Conservation (phyloP, 1,284 basidiomycete genomes). For the Ceratobasidium sp. region DNA sequence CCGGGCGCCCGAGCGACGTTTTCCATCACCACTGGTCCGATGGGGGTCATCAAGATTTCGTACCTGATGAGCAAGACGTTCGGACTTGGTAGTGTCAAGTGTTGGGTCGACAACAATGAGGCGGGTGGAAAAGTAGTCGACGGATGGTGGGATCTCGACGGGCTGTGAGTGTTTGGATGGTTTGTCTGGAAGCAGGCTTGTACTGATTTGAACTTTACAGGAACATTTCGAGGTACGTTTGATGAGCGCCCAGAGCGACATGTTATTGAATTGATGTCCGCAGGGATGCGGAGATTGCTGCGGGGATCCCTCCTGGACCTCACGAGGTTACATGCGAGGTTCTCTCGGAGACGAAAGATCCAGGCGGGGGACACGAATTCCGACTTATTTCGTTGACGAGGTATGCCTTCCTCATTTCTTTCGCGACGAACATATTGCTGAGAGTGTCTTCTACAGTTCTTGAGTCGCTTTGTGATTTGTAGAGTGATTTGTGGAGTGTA, state of each 20-base stretch:
- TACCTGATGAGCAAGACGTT: slow-evolving; percentile 59
- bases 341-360: slow-evolving; percentile 56
- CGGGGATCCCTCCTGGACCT: slow-evolving; percentile 57
- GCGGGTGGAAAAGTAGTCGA: slow-evolving; percentile 54
- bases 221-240: slow-evolving; percentile 17
- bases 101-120: slow-evolving; percentile 61
- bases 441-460: slow-evolving; percentile 4
- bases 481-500: neutral
- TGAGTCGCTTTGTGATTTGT: slow-evolving; percentile 14
- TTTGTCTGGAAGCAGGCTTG: neutral
- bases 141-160: slow-evolving; percentile 58
- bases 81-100: slow-evolving; percentile 58
- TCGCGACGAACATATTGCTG: neutral
- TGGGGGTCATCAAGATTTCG: slow-evolving; percentile 57
- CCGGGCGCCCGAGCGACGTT: slow-evolving; percentile 48
- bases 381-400: slow-evolving; percentile 54
- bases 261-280: slow-evolving; percentile 9
- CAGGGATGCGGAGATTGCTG: slow-evolving; percentile 59
- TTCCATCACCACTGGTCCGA: slow-evolving; percentile 44
- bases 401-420: slow-evolving; percentile 14
- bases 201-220: slow-evolving; percentile 16
- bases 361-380: slow-evolving; percentile 58
- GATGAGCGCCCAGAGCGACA: slow-evolving; percentile 32
- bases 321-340: slow-evolving; percentile 59
- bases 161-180: slow-evolving; percentile 53